A percentile compares a stretch with the other conserved stretches of the same genome.
These are phyloP conservation scores for Grigorovia humatica DNA, from an alignment of 805 yeast species.

Conservation along the genomic window DNA sequence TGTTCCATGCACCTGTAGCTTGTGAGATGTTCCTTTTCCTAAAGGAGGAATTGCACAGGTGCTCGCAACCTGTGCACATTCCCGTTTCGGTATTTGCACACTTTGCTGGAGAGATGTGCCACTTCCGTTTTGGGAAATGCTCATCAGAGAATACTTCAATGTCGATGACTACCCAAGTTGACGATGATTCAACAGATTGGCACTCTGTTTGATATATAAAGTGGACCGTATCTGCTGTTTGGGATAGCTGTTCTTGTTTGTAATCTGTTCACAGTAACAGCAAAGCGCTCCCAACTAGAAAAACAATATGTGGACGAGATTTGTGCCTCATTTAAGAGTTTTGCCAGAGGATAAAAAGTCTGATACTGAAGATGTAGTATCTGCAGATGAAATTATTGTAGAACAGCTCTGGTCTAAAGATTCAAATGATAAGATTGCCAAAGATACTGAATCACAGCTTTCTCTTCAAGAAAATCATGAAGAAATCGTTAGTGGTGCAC, in stretches of 20 bases:
- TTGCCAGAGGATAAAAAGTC: constrained; percentile 9
- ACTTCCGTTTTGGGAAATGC: not conserved
- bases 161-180: not conserved
- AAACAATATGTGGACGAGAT: constrained; percentile 10
- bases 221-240: too few species aligned
- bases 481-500: not conserved
- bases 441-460: not conserved
- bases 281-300: too few species aligned
- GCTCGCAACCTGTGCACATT: not conserved
- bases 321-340: constrained; percentile 20
- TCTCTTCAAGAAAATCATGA: not conserved
- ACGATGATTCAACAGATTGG: not conserved
- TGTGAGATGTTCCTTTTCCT: not conserved
- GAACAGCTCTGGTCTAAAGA: not conserved
- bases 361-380: not conserved
- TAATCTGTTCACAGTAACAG: too few species aligned
- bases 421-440: not conserved
- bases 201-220: too few species aligned
- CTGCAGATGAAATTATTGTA: not conserved
- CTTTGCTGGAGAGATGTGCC: not conserved
- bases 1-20: too few species aligned
- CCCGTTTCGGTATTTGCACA: not conserved
- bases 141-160: not conserved
- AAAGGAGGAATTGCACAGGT: not conserved
- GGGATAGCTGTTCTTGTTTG: too few species aligned